These are phyloP conservation scores for Pythium rhizo-oryzae DNA, from an alignment of 352 stramenopile genomes.

Conservation along the genomic window DNA sequence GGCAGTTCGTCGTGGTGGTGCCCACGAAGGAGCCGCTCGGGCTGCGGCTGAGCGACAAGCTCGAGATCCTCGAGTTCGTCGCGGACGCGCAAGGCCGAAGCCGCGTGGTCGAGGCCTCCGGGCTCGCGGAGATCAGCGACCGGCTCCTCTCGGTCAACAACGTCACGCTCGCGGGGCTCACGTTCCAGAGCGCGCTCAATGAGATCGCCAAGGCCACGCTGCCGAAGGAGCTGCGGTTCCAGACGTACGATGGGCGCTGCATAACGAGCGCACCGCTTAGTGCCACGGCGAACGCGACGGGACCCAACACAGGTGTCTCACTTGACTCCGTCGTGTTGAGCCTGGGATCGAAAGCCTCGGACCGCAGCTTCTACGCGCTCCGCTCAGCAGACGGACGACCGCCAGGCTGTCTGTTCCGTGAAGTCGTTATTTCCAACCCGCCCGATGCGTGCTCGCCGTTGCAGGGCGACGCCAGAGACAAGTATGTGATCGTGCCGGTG, in stretches of 20 bases:
- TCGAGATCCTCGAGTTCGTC: constrained; percentile 71
- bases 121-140: constrained; percentile 71
- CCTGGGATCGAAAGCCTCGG: constrained; percentile 40
- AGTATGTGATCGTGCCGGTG: constrained; percentile 68
- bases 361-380: constrained; percentile 58
- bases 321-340: constrained; percentile 41
- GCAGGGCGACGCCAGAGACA: constrained; percentile 42
- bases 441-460: constrained; percentile 59
- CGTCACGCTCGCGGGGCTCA: constrained; percentile 36
- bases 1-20: constrained; percentile 56
- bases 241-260: constrained; percentile 56
- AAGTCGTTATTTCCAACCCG: constrained; percentile 54
- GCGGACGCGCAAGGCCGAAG: constrained; percentile 52
- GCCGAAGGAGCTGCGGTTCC: constrained; percentile 62
- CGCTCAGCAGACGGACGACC: constrained; percentile 55
- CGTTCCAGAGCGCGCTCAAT: constrained; percentile 43
- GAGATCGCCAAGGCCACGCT: constrained; percentile 41
- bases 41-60: constrained; percentile 57
- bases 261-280: background rate
- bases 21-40: constrained; percentile 48
- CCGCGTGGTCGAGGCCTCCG: constrained; percentile 60
- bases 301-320: background rate
- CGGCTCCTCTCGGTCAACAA: constrained; percentile 61
- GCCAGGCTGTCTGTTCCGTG: constrained; percentile 56
- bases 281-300: background rate